Percentiles rank a stretch among this genome's conserved stretches.
These are phyloP conservation scores for Grifola frondosa DNA, from an alignment of 1,284 basidiomycete genomes.

Conservation along the genomic window DNA sequence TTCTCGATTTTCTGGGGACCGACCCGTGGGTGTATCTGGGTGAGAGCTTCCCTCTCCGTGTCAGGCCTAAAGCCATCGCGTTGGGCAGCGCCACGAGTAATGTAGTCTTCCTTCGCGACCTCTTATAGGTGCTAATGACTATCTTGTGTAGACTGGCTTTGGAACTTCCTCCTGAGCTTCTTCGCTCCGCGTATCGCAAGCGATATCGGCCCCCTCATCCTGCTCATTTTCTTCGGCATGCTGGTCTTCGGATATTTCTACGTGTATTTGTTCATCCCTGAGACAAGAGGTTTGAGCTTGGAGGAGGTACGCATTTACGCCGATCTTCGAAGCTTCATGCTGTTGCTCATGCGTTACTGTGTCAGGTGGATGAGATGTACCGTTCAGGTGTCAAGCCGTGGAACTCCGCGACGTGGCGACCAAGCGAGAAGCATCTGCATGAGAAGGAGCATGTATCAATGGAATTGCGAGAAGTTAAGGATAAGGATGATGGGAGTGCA, in stretches of 20 bases:
- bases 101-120: not conserved
- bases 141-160: conserved; percentile 50
- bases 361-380: conserved; percentile 71
- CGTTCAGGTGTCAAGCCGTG: conserved; percentile 64
- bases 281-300: conserved; percentile 72
- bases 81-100: conserved; percentile 61
- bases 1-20: conserved; percentile 76
- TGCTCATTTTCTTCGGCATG: conserved; percentile 77
- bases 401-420: conserved; percentile 61
- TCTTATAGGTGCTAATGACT: not conserved
- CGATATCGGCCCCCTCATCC: conserved; percentile 72
- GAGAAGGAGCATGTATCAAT: conserved; percentile 16
- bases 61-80: conserved; percentile 74
- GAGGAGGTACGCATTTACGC: conserved; percentile 56
- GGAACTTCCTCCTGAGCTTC: conserved; percentile 76
- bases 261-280: conserved; percentile 72
- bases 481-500: conserved; percentile 23
- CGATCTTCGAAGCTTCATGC: not conserved
- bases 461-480: conserved; percentile 25
- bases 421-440: conserved; percentile 35
- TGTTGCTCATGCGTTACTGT: not conserved
- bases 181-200: conserved; percentile 67
- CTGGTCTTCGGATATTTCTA: conserved; percentile 68
- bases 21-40: conserved; percentile 59
- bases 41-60: conserved; percentile 71